These are phyloP conservation scores for Jaltomata sinuosa DNA, from an alignment of 257 asterid species.

Conservation along the genomic window DNA sequence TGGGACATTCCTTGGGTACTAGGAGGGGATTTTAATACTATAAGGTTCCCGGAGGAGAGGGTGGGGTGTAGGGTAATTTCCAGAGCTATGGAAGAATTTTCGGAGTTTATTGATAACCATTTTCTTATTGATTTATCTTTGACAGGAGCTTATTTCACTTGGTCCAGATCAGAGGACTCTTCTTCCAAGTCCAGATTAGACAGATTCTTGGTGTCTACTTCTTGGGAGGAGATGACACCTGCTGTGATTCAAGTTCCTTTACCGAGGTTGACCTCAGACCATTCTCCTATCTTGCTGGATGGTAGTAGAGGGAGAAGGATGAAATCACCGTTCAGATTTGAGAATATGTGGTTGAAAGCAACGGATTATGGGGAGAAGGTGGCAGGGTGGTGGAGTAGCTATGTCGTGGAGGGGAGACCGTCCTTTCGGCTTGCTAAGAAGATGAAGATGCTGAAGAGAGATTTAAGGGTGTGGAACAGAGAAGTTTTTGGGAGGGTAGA, in stretches of 20 bases:
- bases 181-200: neutral
- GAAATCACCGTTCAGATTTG: neutral
- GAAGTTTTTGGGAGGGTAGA: too few relatives aligned
- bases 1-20: neutral
- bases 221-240: neutral
- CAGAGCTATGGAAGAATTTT: neutral
- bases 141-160: neutral
- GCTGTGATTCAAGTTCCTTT: too few relatives aligned
- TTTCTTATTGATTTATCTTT: neutral
- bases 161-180: neutral
- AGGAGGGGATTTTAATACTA: neutral
- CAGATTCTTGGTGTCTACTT: neutral
- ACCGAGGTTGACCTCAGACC: neutral
- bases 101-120: neutral
- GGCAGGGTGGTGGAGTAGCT: too few relatives aligned
- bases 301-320: neutral
- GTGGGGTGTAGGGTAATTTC: neutral
- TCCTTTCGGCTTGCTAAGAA: too few relatives aligned
- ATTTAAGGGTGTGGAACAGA: too few relatives aligned
- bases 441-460: too few relatives aligned
- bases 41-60: neutral
- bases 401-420: too few relatives aligned
- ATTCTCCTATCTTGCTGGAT: neutral
- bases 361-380: too few relatives aligned
- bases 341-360: neutral